Percentiles rank a stretch among this genome's conserved stretches.
Conservation (phyloP, 2,329 filamentous ascomycete genomes). For the Cadophora sp. region DNA sequence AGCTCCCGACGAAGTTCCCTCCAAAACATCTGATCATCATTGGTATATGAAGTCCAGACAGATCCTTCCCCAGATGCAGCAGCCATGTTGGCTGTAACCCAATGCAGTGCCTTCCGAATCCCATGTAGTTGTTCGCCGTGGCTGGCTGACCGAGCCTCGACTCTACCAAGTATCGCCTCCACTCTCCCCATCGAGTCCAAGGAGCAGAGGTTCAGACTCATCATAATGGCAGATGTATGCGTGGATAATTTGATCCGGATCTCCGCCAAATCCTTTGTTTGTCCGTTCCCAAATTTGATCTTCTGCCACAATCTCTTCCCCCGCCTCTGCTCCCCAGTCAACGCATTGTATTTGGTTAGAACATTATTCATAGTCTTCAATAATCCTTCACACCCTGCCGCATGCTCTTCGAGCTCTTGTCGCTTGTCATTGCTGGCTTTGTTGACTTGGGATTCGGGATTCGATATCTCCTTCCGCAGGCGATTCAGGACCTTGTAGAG, state of each 20-base stretch:
- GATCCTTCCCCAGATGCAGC: slow-evolving; percentile 27
- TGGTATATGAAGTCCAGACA: slow-evolving; percentile 37
- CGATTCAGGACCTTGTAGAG: slow-evolving; percentile 61
- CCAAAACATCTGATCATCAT: slow-evolving; percentile 59
- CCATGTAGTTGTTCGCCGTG: slow-evolving; percentile 19
- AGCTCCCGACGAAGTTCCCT: slow-evolving; percentile 60
- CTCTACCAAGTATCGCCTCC: slow-evolving; percentile 13
- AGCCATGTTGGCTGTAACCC: slow-evolving; percentile 21
- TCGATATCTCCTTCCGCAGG: slow-evolving; percentile 59
- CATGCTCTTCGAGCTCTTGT: slow-evolving; percentile 24
- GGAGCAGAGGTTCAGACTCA: slow-evolving; percentile 27
- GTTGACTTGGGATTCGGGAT: slow-evolving; percentile 59
- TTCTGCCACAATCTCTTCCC: slow-evolving; percentile 26
- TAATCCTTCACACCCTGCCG: slow-evolving; percentile 21
- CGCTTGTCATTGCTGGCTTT: slow-evolving; percentile 17
- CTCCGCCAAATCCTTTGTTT: slow-evolving; percentile 27
- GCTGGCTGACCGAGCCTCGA: slow-evolving; percentile 1
- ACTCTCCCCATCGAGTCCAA: slow-evolving; percentile 25
- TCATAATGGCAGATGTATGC: slow-evolving; percentile 27
- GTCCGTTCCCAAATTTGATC: slow-evolving; percentile 31
- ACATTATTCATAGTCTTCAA: slow-evolving; percentile 24
- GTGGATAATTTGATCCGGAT: slow-evolving; percentile 26
- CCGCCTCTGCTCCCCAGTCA: slow-evolving; percentile 25
- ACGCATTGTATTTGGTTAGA: slow-evolving; percentile 29
- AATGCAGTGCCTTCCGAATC: slow-evolving; percentile 17